A percentile compares a stretch with the other conserved stretches of the same genome.
These are phyloP conservation scores for Myriosclerotinia duriaeana DNA, from an alignment of 2,329 filamentous ascomycete genomes.

Conservation along the genomic window DNA sequence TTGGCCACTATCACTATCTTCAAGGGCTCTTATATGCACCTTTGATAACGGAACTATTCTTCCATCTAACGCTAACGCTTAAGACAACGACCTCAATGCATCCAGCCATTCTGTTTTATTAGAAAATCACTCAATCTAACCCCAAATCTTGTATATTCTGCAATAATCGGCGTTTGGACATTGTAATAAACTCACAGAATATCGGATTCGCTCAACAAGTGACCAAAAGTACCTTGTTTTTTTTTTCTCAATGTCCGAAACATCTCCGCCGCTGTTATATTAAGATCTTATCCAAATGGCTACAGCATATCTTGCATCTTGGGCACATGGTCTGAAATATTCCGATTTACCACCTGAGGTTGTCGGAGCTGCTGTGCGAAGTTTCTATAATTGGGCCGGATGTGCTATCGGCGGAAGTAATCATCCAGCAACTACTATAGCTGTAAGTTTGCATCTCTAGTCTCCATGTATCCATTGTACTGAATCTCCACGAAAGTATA, in stretches of 20 bases:
- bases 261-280: neutral
- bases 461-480: neutral
- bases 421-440: conserved; percentile 30
- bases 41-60: conserved; percentile 4
- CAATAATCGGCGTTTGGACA: neutral
- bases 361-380: conserved; percentile 47
- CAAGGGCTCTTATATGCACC: neutral
- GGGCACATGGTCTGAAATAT: conserved; percentile 47
- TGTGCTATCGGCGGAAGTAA: conserved; percentile 52
- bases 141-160: neutral
- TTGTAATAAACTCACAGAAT: neutral
- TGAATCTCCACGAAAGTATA: conserved; percentile 28
- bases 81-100: neutral
- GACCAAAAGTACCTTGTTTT: neutral
- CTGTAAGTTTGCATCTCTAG: conserved; percentile 21
- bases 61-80: neutral
- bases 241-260: neutral
- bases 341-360: conserved; percentile 45
- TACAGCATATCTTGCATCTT: conserved; percentile 49
- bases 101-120: neutral
- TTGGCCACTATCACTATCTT: neutral
- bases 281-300: conserved; percentile 43
- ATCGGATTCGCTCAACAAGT: neutral
- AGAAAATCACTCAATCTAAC: neutral
- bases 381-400: conserved; percentile 55